These are phyloP conservation scores for Tulasnella sp. DNA, from an alignment of 768 basidiomycete species.

Conservation along the genomic window DNA sequence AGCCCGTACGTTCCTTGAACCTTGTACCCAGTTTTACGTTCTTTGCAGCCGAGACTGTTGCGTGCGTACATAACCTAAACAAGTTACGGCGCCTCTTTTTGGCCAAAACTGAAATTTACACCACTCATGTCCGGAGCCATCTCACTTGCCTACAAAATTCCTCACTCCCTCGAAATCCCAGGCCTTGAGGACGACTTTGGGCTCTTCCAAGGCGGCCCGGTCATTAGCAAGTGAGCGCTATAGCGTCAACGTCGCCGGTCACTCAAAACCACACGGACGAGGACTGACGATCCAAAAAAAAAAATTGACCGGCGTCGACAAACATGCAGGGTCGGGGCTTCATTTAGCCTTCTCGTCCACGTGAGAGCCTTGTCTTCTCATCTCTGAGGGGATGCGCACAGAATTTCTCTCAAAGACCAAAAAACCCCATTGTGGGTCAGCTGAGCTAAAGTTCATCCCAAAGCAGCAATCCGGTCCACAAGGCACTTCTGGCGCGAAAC, in stretches of 20 bases:
- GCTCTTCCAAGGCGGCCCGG: neutral
- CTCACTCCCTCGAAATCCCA: neutral
- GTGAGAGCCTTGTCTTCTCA: neutral
- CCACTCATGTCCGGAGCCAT: neutral
- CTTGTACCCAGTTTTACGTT: neutral
- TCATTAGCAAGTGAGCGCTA: neutral
- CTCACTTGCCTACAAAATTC: neutral
- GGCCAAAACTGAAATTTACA: neutral
- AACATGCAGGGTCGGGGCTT: neutral
- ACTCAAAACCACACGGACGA: neutral
- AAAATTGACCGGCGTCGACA: neutral
- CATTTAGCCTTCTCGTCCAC: constrained; percentile 4
- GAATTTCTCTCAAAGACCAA: neutral
- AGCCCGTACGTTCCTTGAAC: neutral
- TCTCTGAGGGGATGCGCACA: neutral
- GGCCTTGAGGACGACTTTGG: neutral
- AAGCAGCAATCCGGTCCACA: neutral
- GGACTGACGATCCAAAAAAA: neutral
- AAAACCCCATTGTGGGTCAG: neutral
- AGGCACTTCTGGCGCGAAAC: neutral
- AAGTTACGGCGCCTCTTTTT: neutral
- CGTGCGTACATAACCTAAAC: constrained; percentile 2
- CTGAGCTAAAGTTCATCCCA: constrained; percentile 2
- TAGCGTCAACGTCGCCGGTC: neutral
- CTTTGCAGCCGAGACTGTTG: neutral